Percentiles rank a stretch among this genome's conserved stretches.
phyloP scores from a whole-genome alignment of 129 eudicot genomes.

The Glebionis coronaria region DNA sequence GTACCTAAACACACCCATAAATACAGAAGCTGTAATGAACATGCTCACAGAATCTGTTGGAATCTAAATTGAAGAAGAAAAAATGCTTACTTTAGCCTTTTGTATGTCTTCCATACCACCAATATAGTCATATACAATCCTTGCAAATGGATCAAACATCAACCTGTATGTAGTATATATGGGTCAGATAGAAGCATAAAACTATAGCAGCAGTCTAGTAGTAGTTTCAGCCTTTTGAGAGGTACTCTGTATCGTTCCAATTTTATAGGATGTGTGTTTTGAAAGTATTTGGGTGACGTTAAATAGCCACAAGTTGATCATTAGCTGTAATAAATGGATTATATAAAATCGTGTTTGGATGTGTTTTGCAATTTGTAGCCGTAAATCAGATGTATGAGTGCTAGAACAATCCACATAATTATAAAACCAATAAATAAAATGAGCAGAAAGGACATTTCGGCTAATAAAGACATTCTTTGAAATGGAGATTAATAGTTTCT shows the following conservation, averaged over 20 bases:
- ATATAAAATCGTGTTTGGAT: not conserved
- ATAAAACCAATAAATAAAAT: not conserved
- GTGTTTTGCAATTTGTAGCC: not conserved
- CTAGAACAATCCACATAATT: not conserved
- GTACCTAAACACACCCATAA: conserved; percentile 41
- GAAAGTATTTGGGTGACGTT: not conserved
- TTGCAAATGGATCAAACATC: conserved; percentile 65
- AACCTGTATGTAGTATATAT: conserved; percentile 38
- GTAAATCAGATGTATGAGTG: not conserved
- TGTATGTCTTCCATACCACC: conserved; percentile 69
- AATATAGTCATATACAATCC: conserved; percentile 58
- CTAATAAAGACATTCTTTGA: not conserved
- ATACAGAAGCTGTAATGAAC: not conserved
- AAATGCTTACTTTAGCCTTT: conserved; percentile 53
- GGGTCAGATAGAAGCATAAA: not conserved
- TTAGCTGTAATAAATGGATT: no score
- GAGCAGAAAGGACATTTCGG: not conserved
- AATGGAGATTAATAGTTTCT: not conserved
- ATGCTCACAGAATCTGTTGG: not conserved
- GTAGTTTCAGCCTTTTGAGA: conserved; percentile 2
- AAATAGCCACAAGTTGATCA: no score
- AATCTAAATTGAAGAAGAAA: conserved; percentile 18
- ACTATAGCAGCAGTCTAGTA: conserved; percentile 1
- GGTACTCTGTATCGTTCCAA: no score
- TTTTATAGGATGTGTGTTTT: not conserved